Percentiles rank a stretch among this genome's conserved stretches.
These are phyloP conservation scores for Scopulariopsis brevicaulis DNA, from an alignment of 2,329 filamentous ascomycete genomes.

Conservation along the genomic window DNA sequence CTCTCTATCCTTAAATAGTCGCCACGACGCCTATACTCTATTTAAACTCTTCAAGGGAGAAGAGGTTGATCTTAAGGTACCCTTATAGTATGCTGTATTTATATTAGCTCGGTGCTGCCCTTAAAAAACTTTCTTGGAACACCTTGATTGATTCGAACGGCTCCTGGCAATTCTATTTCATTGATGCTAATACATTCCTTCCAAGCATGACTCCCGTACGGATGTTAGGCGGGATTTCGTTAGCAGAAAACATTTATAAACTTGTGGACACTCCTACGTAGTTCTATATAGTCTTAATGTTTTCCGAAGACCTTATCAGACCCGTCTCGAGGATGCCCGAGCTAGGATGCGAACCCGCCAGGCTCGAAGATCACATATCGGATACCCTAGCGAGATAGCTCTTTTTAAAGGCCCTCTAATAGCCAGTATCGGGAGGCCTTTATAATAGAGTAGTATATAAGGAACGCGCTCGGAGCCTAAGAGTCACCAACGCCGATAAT, in stretches of 20 bases:
- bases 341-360: slow-evolving; percentile 4
- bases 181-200: too few relatives aligned
- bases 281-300: background rate
- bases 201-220: slow-evolving; percentile 7
- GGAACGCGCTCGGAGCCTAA: slow-evolving; percentile 5
- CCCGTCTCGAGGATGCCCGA: slow-evolving; percentile 8
- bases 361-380: slow-evolving; percentile 3
- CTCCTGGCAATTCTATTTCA: too few relatives aligned
- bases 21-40: too few relatives aligned
- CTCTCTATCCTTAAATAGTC: too few relatives aligned
- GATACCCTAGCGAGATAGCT: slow-evolving; percentile 1
- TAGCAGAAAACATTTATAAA: slow-evolving; percentile 9
- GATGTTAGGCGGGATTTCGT: slow-evolving; percentile 9
- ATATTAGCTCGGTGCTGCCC: too few relatives aligned
- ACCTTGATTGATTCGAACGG: too few relatives aligned
- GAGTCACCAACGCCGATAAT: background rate
- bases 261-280: slow-evolving; percentile 9
- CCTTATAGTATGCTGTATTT: too few relatives aligned
- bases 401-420: background rate
- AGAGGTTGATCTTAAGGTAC: too few relatives aligned
- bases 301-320: slow-evolving; percentile 4
- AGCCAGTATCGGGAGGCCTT: slow-evolving; percentile 6
- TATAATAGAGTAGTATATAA: slow-evolving; percentile 2
- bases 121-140: too few relatives aligned
- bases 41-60: too few relatives aligned